These are phyloP conservation scores for Globisporangium emineosum DNA, from an alignment of 352 stramenopile species.

Conservation along the genomic window DNA sequence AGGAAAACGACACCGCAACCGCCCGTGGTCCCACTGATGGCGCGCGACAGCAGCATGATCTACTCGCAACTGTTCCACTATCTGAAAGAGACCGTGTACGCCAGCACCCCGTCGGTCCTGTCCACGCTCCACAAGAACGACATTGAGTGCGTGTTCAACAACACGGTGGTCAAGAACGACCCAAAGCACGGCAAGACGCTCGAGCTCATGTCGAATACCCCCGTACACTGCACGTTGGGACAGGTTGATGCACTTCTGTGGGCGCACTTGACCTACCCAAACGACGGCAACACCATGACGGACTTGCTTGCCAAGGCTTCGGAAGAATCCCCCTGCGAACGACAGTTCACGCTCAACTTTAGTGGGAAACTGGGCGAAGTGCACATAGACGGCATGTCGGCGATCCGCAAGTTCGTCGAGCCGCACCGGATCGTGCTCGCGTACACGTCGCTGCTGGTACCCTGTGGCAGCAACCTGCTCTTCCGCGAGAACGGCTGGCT, in stretches of 20 bases:
- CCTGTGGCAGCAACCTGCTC: not conserved
- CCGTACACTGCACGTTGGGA: not conserved
- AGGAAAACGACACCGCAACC: not conserved
- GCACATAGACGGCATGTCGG: not conserved
- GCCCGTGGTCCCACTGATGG: not conserved
- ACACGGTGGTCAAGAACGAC: conserved; percentile 5
- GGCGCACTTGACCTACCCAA: not conserved
- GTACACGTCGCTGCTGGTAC: conserved; percentile 9
- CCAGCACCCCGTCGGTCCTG: not conserved
- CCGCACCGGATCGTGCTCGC: conserved; percentile 7
- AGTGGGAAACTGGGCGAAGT: conserved; percentile 4
- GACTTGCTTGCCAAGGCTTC: not conserved
- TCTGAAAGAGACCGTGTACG: conserved; percentile 5
- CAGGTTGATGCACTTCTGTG: conserved; percentile 5
- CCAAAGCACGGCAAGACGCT: conserved; percentile 3
- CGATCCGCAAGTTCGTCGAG: conserved; percentile 5
- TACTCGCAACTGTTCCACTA: conserved; percentile 1
- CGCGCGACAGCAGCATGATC: not conserved
- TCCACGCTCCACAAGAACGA: not conserved
- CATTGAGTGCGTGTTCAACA: conserved; percentile 1
- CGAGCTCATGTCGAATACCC: conserved; percentile 11
- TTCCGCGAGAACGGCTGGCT: conserved; percentile 18
- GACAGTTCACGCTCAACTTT: conserved; percentile 3
- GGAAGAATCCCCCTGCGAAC: not conserved
- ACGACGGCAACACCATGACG: not conserved